Evolutionary conservation across 495 filamentous ascomycete species (phyloP).

Genomic region (Aspergillus nidulans): DNA sequence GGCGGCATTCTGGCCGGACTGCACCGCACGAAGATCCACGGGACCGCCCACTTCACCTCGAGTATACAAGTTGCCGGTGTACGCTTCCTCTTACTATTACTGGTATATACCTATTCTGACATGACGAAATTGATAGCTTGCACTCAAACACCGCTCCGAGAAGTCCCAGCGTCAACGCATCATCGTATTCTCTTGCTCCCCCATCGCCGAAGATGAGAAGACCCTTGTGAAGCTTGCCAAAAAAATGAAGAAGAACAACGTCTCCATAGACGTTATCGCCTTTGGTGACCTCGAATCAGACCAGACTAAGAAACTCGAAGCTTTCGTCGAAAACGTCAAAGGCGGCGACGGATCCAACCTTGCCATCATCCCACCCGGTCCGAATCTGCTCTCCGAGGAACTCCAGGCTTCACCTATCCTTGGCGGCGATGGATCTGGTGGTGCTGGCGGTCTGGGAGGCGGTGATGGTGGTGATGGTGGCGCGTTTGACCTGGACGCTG

Average conservation of each 20-base stretch:
- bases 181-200: slow-evolving; percentile 91
- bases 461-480: slow-evolving; percentile 64
- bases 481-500: slow-evolving; percentile 54
- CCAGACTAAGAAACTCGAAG: slow-evolving; percentile 83
- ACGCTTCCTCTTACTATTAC: slow-evolving; percentile 29
- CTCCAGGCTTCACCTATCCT: slow-evolving; percentile 90
- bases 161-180: slow-evolving; percentile 93
- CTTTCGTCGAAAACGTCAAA: slow-evolving; percentile 89
- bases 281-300: slow-evolving; percentile 93
- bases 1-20: slow-evolving; percentile 92
- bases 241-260: slow-evolving; percentile 96
- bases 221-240: slow-evolving; percentile 83
- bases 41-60: slow-evolving; percentile 78
- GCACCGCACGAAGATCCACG: slow-evolving; percentile 90
- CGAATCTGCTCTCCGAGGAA: slow-evolving; percentile 85
- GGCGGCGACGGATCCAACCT: slow-evolving; percentile 85
- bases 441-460: slow-evolving; percentile 37
- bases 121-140: slow-evolving; percentile 53
- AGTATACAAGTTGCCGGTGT: slow-evolving; percentile 93
- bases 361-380: slow-evolving; percentile 84
- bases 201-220: slow-evolving; percentile 84
- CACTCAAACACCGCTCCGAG: slow-evolving; percentile 97
- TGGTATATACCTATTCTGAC: not conserved
- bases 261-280: slow-evolving; percentile 86
- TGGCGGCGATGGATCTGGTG: slow-evolving; percentile 63